These are phyloP conservation scores for Lactifluus echinatus DNA, from an alignment of 768 basidiomycete species.

Conservation along the genomic window DNA sequence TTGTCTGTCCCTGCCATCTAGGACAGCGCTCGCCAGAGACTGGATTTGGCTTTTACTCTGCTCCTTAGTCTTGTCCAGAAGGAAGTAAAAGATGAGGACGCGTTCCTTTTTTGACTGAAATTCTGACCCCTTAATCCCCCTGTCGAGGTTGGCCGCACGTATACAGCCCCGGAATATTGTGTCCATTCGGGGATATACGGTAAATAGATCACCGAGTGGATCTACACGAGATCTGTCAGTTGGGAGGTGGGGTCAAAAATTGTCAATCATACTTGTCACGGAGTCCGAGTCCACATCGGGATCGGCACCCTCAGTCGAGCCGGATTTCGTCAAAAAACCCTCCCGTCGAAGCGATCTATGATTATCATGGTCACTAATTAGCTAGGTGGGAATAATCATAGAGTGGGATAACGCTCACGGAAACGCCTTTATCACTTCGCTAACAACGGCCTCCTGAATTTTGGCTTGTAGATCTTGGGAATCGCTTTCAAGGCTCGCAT, in stretches of 20 bases:
- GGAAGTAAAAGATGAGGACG: neutral
- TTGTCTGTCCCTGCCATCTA: neutral
- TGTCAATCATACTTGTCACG: neutral
- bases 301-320: neutral
- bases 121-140: neutral
- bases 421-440: conserved; percentile 1
- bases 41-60: neutral
- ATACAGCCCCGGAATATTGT: neutral
- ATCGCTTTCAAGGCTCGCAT: neutral
- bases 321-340: neutral
- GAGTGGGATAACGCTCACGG: neutral
- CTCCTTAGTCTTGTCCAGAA: neutral
- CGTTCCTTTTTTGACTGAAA: conserved; percentile 7
- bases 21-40: neutral
- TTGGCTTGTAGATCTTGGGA: neutral
- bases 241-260: neutral
- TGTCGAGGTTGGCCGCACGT: neutral
- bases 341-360: conserved; percentile 4
- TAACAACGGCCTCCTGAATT: neutral
- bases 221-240: neutral
- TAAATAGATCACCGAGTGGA: conserved; percentile 6
- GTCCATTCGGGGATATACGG: neutral
- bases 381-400: too few species aligned
- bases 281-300: neutral
- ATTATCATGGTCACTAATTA: neutral